Evolutionary conservation across 306 rosid genomes (phyloP).

Genomic region (Quercus wislizeni): DNA sequence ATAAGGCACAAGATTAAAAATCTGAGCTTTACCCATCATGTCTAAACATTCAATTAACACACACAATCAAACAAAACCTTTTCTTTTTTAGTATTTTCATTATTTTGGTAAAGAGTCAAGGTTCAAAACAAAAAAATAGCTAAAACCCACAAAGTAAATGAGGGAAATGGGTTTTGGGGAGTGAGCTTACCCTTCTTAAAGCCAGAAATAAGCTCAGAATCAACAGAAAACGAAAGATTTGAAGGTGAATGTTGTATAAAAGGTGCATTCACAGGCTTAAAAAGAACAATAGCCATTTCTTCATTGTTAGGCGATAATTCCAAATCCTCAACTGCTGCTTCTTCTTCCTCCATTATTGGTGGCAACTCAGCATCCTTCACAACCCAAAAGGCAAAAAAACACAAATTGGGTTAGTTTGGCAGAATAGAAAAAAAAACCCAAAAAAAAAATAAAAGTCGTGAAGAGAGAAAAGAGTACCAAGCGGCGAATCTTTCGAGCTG

Average conservation of each 20-base stretch:
- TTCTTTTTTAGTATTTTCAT: too few species aligned
- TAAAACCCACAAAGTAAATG: background rate
- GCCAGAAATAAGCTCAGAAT: conserved; percentile 45
- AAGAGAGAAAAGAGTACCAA: conserved; percentile 32
- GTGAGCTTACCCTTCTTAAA: conserved; percentile 33
- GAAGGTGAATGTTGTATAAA: conserved; percentile 22
- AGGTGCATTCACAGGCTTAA: conserved; percentile 44
- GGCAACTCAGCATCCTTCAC: conserved; percentile 60
- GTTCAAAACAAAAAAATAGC: background rate
- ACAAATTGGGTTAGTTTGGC: too few species aligned
- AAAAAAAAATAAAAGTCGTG: background rate
- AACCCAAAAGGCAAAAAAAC: background rate
- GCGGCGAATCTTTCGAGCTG: conserved; percentile 89
- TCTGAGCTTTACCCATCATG: too few species aligned
- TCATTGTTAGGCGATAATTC: conserved; percentile 9
- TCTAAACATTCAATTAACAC: too few species aligned
- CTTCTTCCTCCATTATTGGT: conserved; percentile 68
- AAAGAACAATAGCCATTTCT: conserved; percentile 74
- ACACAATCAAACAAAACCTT: too few species aligned
- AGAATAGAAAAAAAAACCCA: background rate
- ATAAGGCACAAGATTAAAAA: too few species aligned
- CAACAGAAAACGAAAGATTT: conserved; percentile 45
- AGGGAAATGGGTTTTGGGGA: background rate
- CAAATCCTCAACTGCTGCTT: conserved; percentile 19
- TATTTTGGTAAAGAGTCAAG: background rate